Evolutionary conservation across 129 eudicot species (phyloP).

Genomic region (Tagetes patula): DNA sequence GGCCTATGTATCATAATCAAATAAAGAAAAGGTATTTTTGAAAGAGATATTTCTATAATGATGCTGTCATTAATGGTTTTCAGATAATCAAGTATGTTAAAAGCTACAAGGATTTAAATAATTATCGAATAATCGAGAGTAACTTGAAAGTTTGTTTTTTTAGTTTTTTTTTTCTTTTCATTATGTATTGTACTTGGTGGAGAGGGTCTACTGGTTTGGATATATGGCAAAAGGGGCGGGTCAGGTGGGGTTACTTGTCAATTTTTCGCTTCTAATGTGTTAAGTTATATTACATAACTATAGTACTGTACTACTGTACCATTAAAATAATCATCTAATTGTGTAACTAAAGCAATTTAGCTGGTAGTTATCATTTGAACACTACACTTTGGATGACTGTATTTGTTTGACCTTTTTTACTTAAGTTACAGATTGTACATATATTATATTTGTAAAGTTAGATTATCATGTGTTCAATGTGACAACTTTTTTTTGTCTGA

Average conservation of each 20-base stretch:
- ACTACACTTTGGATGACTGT: background rate
- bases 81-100: background rate
- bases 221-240: background rate
- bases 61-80: background rate
- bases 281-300: background rate
- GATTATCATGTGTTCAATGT: slow-evolving; percentile 19
- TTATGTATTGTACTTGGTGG: background rate
- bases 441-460: slow-evolving; percentile 1
- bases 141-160: background rate
- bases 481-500: slow-evolving; percentile 39
- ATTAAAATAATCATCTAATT: background rate
- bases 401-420: background rate
- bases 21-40: background rate
- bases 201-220: background rate
- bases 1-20: background rate
- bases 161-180: background rate
- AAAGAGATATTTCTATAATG: background rate
- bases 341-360: background rate
- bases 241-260: background rate
- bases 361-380: background rate
- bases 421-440: background rate
- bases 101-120: background rate
- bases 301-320: background rate
- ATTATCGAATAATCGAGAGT: background rate
- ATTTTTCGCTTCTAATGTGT: background rate